Evolutionary conservation across 768 basidiomycete species (phyloP), one percentile per base, ranked within the genome.

Genomic region (Russula virescens): DNA sequence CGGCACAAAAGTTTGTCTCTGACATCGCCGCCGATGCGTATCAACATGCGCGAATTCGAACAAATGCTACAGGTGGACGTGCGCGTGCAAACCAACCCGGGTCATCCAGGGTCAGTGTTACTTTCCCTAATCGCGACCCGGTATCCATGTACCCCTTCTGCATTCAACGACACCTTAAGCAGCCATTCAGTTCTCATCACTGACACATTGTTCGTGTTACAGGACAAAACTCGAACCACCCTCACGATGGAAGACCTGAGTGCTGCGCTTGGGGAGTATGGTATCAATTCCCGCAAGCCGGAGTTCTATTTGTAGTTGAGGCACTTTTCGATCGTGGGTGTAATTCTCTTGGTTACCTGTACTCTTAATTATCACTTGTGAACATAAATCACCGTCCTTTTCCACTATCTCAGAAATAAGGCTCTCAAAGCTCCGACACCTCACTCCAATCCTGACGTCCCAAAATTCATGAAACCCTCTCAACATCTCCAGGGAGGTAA

Each of bases 201-300:
- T 57, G n/a, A 58, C n/a, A 23, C 5, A 34, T 31, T 42, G 35
- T 19, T 52, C n/a, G 26, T 25, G 43, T n/a, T 3, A 18, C 63
- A 93, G 90, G 91, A 93, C 71, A 91, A 94, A 71, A 94, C 92
- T 45, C 85, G 91, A 65, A 98, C 96, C 45, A 91, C 94, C 0
- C 75, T 99, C 66, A 97, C 93, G 21, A 98, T 98, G 94, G 97
- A 99, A 57, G 97, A 99, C 71, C 80, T 99, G 40, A 91, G 89
- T 62, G 80, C 93, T 6, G 97, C 97, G 1, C 81, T 99, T 35
- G 81, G 82, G n/a, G 97, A 99, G 74, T 97, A 98, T 69, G 96
- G 96, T 6, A 93, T 99, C 69, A 94, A 89, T 68, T 82, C 92
- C 16, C 86, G 89, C 72, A 96, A 97, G 69, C 94, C 96, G 18